These are phyloP conservation scores for Lepidium africanum DNA, from an alignment of 345 rosid genomes.

Conservation along the genomic window DNA sequence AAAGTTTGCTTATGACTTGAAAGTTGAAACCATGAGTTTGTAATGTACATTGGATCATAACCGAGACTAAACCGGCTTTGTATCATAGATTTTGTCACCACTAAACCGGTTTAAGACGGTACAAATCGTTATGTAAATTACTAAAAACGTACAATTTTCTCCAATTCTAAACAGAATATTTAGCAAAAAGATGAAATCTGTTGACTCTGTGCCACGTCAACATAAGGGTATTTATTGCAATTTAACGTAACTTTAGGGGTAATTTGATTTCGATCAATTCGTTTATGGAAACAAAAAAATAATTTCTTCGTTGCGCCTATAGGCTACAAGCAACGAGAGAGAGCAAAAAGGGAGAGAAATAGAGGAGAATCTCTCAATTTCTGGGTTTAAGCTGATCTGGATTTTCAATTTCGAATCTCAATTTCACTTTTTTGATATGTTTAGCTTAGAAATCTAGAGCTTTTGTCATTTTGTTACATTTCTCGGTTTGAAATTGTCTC, in stretches of 20 bases:
- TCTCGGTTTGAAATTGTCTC: background rate
- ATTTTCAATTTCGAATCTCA: slow-evolving; percentile 5
- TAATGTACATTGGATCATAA: slow-evolving; percentile 3
- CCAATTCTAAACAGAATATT: slow-evolving; percentile 7
- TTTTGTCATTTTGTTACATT: background rate
- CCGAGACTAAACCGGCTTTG: slow-evolving; percentile 1
- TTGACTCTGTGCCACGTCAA: slow-evolving; percentile 27
- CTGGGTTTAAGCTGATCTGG: slow-evolving; percentile 32
- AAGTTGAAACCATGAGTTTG: background rate
- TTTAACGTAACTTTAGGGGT: background rate
- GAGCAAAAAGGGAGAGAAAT: background rate
- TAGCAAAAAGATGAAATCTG: slow-evolving; percentile 11
- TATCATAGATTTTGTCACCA: background rate
- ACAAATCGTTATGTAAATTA: background rate
- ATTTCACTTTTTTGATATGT: background rate
- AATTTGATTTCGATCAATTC: background rate
- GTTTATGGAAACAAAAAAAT: slow-evolving; percentile 11
- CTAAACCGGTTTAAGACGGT: background rate
- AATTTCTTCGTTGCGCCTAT: slow-evolving; percentile 11
- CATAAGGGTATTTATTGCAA: slow-evolving; percentile 15
- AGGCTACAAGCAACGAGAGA: slow-evolving; percentile 14
- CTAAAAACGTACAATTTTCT: background rate
- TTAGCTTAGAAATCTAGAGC: slow-evolving; percentile 1
- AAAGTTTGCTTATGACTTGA: background rate
- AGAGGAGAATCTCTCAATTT: slow-evolving; percentile 9